These are phyloP conservation scores for Blepharisma japonicum DNA, from an alignment of 73 alveolate genomes.

Conservation along the genomic window DNA sequence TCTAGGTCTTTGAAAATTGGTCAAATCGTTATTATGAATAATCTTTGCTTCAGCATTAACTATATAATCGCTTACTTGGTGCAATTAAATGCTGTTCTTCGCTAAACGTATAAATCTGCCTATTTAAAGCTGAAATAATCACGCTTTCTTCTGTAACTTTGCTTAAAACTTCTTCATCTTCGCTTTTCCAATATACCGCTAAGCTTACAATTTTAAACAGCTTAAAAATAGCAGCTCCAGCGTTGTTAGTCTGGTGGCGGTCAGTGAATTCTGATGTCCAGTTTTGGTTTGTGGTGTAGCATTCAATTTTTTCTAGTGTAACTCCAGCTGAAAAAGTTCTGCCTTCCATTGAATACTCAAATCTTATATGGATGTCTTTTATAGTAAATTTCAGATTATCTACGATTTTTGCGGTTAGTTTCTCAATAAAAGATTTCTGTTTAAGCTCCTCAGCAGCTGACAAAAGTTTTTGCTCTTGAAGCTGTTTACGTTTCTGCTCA, in stretches of 20 bases:
- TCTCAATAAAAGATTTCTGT: constrained; percentile 78
- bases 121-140: background rate
- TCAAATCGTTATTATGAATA: constrained; percentile 22
- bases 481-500: constrained; percentile 35
- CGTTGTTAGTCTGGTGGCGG: constrained; percentile 37
- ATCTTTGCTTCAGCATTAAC: constrained; percentile 17
- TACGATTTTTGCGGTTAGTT: constrained; percentile 75
- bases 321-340: constrained; percentile 66
- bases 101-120: background rate
- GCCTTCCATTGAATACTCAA: constrained; percentile 59
- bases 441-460: constrained; percentile 48
- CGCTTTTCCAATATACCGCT: constrained; percentile 56
- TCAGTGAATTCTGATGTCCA: constrained; percentile 89
- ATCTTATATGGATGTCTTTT: constrained; percentile 85
- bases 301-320: constrained; percentile 82
- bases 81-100: background rate
- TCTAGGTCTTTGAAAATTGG: background rate
- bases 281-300: constrained; percentile 77
- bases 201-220: constrained; percentile 47
- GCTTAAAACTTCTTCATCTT: background rate
- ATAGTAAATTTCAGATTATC: constrained; percentile 90
- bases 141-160: background rate
- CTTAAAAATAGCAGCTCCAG: constrained; percentile 54
- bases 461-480: constrained; percentile 34
- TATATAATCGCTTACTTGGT: constrained; percentile 15